Conservation (phyloP, 805 yeast genomes). For the Candida oleophila region DNA sequence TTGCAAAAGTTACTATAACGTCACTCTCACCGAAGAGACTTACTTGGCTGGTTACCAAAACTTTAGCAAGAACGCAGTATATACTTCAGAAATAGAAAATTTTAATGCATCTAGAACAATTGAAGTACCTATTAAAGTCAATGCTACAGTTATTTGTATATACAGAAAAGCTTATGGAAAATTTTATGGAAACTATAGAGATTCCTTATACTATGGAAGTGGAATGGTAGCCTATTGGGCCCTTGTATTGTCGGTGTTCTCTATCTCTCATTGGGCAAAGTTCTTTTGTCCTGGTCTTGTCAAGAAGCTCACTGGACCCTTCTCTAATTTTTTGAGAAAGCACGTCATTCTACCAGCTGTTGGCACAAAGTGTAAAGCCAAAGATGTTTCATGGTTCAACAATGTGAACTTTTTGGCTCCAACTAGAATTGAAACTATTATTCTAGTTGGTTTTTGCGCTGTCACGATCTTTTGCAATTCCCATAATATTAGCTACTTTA, state of each 20-base stretch:
- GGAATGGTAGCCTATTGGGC: slow-evolving; percentile 22
- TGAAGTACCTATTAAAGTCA: slow-evolving; percentile 25
- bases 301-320: slow-evolving; percentile 22
- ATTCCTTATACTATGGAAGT: slow-evolving; percentile 25
- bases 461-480: slow-evolving; percentile 27
- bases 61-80: slow-evolving; percentile 12
- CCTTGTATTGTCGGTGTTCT: slow-evolving; percentile 17
- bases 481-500: slow-evolving; percentile 21
- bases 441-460: slow-evolving; percentile 28
- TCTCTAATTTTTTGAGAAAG: slow-evolving; percentile 31
- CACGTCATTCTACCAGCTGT: slow-evolving; percentile 41
- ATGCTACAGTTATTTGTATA: slow-evolving; percentile 10
- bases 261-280: slow-evolving; percentile 32
- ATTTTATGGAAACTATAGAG: slow-evolving; percentile 22
- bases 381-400: slow-evolving; percentile 19
- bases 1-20: slow-evolving; percentile 8
- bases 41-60: slow-evolving; percentile 12
- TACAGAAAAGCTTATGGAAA: slow-evolving; percentile 13
- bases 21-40: slow-evolving; percentile 19
- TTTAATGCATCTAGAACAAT: slow-evolving; percentile 20
- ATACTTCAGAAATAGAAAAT: slow-evolving; percentile 12
- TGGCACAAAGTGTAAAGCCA: slow-evolving; percentile 24
- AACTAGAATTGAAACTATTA: slow-evolving; percentile 36
- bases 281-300: slow-evolving; percentile 19
- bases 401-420: slow-evolving; percentile 37